A percentile compares a stretch with the other conserved stretches of the same genome.
Evolutionary conservation across 202 grass and related monocot species (phyloP).

Genomic region (Zizania palustris): DNA sequence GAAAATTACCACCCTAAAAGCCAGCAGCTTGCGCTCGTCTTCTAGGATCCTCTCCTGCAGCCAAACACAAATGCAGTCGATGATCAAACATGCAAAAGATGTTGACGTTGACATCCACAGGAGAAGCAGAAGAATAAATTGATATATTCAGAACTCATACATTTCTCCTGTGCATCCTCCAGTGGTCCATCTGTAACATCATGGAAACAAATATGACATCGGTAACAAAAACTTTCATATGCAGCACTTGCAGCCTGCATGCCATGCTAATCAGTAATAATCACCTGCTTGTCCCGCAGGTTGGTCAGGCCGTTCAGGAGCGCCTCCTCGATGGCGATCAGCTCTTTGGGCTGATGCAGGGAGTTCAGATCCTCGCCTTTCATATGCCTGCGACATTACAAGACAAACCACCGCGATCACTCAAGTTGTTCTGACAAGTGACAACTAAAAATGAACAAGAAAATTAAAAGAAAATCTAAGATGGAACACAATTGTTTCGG

Average conservation of each 20-base stretch:
- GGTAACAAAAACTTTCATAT: neutral
- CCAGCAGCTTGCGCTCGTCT: slow-evolving; percentile 61
- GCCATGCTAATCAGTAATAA: neutral
- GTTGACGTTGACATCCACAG: neutral
- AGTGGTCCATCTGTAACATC: slow-evolving; percentile 61
- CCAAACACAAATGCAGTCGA: slow-evolving; percentile 1
- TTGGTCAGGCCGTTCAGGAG: slow-evolving; percentile 64
- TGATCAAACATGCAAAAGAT: neutral
- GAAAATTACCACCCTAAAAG: slow-evolving; percentile 53
- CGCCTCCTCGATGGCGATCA: slow-evolving; percentile 83
- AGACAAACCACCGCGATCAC: neutral
- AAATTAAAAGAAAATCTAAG: neutral
- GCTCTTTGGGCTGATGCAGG: slow-evolving; percentile 73
- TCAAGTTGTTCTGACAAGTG: neutral
- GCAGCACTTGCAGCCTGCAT: neutral
- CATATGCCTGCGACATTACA: slow-evolving; percentile 60
- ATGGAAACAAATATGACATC: slow-evolving; percentile 14
- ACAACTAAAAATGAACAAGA: neutral
- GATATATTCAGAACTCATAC: slow-evolving; percentile 42
- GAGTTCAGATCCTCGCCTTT: slow-evolving; percentile 94
- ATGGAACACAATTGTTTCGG: neutral
- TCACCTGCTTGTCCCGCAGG: slow-evolving; percentile 62
- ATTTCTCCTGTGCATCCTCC: slow-evolving; percentile 62
- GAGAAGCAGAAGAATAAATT: neutral
- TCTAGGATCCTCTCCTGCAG: slow-evolving; percentile 64